These are phyloP conservation scores for Penicillium sp. DNA, from an alignment of 2,329 filamentous ascomycete species.

Conservation along the genomic window DNA sequence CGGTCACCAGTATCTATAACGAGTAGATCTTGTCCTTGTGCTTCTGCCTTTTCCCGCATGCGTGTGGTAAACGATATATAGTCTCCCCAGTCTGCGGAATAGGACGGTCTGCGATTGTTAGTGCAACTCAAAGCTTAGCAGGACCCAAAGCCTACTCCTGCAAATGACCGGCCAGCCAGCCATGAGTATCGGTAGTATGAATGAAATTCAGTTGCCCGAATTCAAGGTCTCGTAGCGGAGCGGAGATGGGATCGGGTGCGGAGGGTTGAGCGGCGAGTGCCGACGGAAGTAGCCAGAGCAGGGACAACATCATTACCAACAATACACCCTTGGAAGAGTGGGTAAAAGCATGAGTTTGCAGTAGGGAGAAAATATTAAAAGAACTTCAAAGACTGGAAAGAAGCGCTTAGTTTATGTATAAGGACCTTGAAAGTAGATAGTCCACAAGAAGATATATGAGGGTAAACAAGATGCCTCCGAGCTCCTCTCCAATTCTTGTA, in stretches of 20 bases:
- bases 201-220: conserved; percentile 97
- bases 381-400: background rate
- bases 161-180: conserved; percentile 91
- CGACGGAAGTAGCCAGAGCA: conserved; percentile 25
- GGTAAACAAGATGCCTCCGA: background rate
- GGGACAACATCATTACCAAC: conserved; percentile 12
- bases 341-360: background rate
- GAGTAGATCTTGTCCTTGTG: conserved; percentile 76
- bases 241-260: conserved; percentile 72
- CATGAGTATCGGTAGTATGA: conserved; percentile 95
- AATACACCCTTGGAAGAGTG: background rate
- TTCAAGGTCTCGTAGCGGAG: conserved; percentile 76
- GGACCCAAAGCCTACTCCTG: conserved; percentile 64
- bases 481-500: conserved; percentile 4
- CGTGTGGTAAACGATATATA: conserved; percentile 90
- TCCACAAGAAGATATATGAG: background rate
- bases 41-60: conserved; percentile 74
- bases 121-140: conserved; percentile 11
- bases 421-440: background rate
- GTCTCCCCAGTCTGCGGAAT: conserved; percentile 96
- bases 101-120: conserved; percentile 64
- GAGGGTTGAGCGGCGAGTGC: conserved; percentile 66
- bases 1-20: conserved; percentile 93
- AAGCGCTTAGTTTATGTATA: background rate
- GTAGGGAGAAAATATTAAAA: background rate